These are phyloP conservation scores for Aspergillus hancockii DNA, from an alignment of 495 filamentous ascomycete species.

Conservation along the genomic window DNA sequence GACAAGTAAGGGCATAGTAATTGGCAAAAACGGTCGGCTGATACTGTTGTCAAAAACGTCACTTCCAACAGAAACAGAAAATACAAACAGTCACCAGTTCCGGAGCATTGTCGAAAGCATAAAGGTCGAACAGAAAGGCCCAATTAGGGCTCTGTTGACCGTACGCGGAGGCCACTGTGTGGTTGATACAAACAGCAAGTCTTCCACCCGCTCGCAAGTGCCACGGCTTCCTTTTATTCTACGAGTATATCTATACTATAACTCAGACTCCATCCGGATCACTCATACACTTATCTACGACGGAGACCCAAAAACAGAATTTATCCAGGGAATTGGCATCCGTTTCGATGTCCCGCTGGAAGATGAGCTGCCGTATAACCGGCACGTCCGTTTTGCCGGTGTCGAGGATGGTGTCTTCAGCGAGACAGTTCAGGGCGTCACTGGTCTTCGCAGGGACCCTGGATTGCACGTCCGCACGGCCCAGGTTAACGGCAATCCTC, in stretches of 20 bases:
- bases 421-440: slow-evolving; percentile 45
- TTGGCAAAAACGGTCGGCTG: too few relatives aligned
- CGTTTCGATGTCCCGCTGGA: slow-evolving; percentile 40
- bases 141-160: too few relatives aligned
- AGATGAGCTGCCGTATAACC: slow-evolving; percentile 38
- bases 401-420: slow-evolving; percentile 36
- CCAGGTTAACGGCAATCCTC: slow-evolving; percentile 39
- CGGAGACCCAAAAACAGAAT: slow-evolving; percentile 32
- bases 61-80: too few relatives aligned
- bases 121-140: too few relatives aligned
- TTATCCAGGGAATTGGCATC: slow-evolving; percentile 40
- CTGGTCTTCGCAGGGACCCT: slow-evolving; percentile 43
- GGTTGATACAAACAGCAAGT: not conserved
- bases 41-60: too few relatives aligned
- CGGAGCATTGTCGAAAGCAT: too few relatives aligned
- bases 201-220: too few relatives aligned
- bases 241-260: slow-evolving; percentile 45
- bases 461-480: slow-evolving; percentile 30
- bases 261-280: slow-evolving; percentile 37
- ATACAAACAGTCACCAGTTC: too few relatives aligned
- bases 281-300: slow-evolving; percentile 43
- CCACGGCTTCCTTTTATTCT: slow-evolving; percentile 41
- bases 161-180: not conserved
- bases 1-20: too few relatives aligned
- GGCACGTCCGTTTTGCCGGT: slow-evolving; percentile 41